Base-by-base conservation (phyloP, 2,329 filamentous ascomycete genomes). In the Fusarium sp. region DNA sequence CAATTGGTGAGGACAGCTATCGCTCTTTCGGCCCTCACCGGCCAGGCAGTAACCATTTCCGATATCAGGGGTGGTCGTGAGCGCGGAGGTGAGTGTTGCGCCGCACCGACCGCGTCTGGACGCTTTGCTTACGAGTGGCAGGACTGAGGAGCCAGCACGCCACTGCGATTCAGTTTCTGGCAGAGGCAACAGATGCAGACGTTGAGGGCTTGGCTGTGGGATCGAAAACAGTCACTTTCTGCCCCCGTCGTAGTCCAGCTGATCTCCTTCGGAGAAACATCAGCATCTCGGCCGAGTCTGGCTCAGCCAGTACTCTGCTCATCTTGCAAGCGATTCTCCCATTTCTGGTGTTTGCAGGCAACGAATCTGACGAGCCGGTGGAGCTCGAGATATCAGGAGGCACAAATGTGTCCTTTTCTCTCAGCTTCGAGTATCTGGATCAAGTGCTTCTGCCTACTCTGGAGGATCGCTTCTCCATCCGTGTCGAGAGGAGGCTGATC, bases 71-170 rank as follows among this genome's bases (percentile, higher is more conserved):
- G 87, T 4, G 91, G 91, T 64, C 84, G 90, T 58, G 71, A 75
- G 20, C 68, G 78, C 17, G 79, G 80, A 67, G 80, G 81, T 82
- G 42, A 46, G 76, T 74, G 35, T 42, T 64, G 33, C 11, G 42
- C 38, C 42, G 31, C 35, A 22, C 42, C 36, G 27, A 60, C 60
- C 60, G 36, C 33, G 29, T 33, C 49, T 40, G 27, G 59, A 44
- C 40, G 27, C 24, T 22, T 67, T 75, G 51, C 75, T 22, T 29
- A n/a, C 11, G 10, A 20, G 0, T 17, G 5, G 6, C 68, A 89
- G 90, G 90, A 29, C 83, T 92, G 35, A 91, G 90, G 76, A 85
- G 85, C 2, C 90, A 92, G 73, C 90, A 92, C 72, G 86, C 90
- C 31, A 83, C 89, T 0, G 84, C 88, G 2, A 86, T 92, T 10